Conservation (phyloP, 2,329 filamentous ascomycete genomes). For the Drechslerella coelobrocha region DNA sequence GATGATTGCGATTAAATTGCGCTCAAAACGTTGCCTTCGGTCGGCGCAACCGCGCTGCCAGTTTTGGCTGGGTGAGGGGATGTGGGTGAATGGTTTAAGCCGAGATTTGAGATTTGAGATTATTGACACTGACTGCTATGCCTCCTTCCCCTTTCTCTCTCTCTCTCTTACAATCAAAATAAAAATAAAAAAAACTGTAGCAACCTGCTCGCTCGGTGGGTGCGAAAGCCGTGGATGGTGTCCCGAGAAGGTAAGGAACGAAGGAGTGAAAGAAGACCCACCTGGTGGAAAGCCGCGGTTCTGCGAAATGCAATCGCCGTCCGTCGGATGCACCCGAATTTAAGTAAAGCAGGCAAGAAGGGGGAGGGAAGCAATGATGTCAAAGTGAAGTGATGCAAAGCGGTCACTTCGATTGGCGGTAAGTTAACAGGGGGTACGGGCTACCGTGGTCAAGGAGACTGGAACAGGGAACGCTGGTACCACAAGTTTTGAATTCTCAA, state of each 20-base stretch:
- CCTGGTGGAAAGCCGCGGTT: not conserved
- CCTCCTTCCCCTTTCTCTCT: too few relatives aligned
- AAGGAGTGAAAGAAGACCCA: not conserved
- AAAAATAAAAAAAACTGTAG: too few relatives aligned
- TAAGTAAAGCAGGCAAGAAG: not conserved
- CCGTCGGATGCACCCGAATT: not conserved
- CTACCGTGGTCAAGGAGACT: constrained; percentile 20
- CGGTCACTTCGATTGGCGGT: constrained; percentile 11
- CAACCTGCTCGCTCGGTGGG: too few relatives aligned
- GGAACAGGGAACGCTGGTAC: constrained; percentile 12
- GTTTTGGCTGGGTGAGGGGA: constrained; percentile 9
- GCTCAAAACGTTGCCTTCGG: constrained; percentile 25
- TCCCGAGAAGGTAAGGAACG: not conserved
- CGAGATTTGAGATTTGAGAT: too few relatives aligned
- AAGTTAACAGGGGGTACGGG: constrained; percentile 25
- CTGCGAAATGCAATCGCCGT: not conserved
- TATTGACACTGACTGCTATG: too few relatives aligned
- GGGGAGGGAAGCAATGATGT: constrained; percentile 29
- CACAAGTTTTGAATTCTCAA: not conserved
- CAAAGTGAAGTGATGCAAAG: constrained; percentile 46
- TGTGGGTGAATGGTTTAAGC: not conserved
- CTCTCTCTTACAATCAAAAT: too few relatives aligned
- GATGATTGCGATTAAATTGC: constrained; percentile 36
- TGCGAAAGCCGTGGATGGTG: not conserved
- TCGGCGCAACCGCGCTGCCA: constrained; percentile 18